These are phyloP conservation scores for Stentor coeruleus DNA, from an alignment of 73 alveolate genomes.

Conservation along the genomic window DNA sequence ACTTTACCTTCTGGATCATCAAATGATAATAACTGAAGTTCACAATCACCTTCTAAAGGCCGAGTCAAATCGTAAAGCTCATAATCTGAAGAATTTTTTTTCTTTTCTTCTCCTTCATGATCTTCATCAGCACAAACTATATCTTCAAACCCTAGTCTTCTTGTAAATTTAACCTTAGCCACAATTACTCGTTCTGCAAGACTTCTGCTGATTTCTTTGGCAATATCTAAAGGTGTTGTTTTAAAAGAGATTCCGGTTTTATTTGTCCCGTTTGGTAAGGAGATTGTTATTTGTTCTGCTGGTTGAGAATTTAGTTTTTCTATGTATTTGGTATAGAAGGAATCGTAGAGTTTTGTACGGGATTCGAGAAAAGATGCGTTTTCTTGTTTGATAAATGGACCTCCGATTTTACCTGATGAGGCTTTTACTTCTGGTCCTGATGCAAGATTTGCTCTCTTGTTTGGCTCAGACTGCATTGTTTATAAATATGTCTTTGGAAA, in stretches of 20 bases:
- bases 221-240: constrained; percentile 90
- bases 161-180: constrained; percentile 81
- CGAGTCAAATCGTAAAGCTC: constrained; percentile 88
- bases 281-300: constrained; percentile 69
- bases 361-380: constrained; percentile 55
- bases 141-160: constrained; percentile 59
- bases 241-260: constrained; percentile 84
- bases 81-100: constrained; percentile 27
- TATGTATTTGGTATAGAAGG: constrained; percentile 41
- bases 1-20: constrained; percentile 78
- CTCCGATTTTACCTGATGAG: constrained; percentile 25
- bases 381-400: constrained; percentile 20
- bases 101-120: constrained; percentile 59
- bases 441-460: not conserved
- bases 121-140: constrained; percentile 81
- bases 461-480: not conserved
- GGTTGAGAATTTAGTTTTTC: constrained; percentile 49
- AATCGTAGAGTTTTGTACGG: constrained; percentile 54
- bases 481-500: not conserved
- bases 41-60: constrained; percentile 99
- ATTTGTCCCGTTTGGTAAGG: constrained; percentile 85
- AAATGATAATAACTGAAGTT: constrained; percentile 87
- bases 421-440: constrained; percentile 8
- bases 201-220: constrained; percentile 71
- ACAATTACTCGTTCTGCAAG: constrained; percentile 84